Percentiles rank a stretch among this genome's conserved stretches.
phyloP scores from a whole-genome alignment of 1,284 basidiomycete species.

The Stereum hirsutum region DNA sequence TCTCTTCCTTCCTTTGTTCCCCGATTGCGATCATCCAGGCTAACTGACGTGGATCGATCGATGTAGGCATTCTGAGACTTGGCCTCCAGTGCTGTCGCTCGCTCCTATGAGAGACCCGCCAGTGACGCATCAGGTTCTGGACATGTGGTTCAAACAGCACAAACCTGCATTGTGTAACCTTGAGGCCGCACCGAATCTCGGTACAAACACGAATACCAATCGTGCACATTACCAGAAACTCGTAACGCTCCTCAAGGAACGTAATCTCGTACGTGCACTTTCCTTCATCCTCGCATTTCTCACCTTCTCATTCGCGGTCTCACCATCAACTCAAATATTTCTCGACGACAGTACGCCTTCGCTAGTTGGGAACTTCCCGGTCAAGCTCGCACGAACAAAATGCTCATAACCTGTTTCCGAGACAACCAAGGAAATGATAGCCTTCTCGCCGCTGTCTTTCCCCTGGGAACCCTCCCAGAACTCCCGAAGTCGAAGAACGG shows the following conservation, averaged over 20 bases:
- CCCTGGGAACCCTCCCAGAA: conserved; percentile 47
- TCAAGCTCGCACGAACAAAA: conserved; percentile 32
- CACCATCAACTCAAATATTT: conserved; percentile 1
- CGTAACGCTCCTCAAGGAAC: conserved; percentile 28
- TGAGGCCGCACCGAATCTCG: conserved; percentile 30
- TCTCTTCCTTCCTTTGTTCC: neutral
- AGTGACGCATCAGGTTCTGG: no score
- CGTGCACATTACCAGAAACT: conserved; percentile 31
- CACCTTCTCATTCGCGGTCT: neutral
- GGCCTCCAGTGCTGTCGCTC: conserved; percentile 42
- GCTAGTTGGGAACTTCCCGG: conserved; percentile 42
- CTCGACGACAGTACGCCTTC: conserved; percentile 39
- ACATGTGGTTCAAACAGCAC: no score
- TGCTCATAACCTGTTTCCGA: conserved; percentile 37
- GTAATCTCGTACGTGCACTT: conserved; percentile 29
- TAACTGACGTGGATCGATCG: conserved; percentile 5
- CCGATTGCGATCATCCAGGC: neutral
- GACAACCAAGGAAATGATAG: no score
- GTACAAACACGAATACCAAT: conserved; percentile 21
- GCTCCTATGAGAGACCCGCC: conserved; percentile 32
- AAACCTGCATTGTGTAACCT: conserved; percentile 31
- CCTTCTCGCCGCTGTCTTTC: conserved; percentile 41
- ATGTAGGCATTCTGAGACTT: conserved; percentile 38
- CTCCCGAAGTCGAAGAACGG: conserved; percentile 22
- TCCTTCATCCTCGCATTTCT: neutral